Evolutionary conservation across 202 grass and related monocot genomes (phyloP).

Genomic region (Sporobolus alterniflorus): DNA sequence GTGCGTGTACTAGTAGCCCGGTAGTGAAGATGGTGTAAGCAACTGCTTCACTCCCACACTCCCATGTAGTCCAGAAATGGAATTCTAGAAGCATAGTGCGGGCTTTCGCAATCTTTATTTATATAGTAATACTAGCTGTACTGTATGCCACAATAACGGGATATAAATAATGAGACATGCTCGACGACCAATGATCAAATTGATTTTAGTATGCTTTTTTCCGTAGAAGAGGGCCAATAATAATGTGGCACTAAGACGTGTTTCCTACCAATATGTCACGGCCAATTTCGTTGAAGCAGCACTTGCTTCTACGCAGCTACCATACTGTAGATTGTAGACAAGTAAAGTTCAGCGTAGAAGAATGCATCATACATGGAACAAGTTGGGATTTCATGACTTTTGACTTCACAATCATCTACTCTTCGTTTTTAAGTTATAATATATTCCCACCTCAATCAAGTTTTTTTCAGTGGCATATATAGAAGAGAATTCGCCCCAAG

Average conservation of each 20-base stretch:
- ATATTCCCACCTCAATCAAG: too few relatives aligned
- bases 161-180: slow-evolving; percentile 39
- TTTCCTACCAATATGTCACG: slow-evolving; percentile 34
- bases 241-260: slow-evolving; percentile 31
- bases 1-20: slow-evolving; percentile 40
- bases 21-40: slow-evolving; percentile 64
- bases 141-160: too few relatives aligned
- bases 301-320: slow-evolving; percentile 34
- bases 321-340: background rate
- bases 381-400: background rate
- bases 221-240: too few relatives aligned
- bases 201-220: background rate
- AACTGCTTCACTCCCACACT: slow-evolving; percentile 43
- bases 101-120: too few relatives aligned
- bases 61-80: slow-evolving; percentile 29
- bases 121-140: too few relatives aligned
- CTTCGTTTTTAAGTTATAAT: too few relatives aligned
- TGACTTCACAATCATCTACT: background rate
- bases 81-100: slow-evolving; percentile 34
- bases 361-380: background rate
- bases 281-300: slow-evolving; percentile 13
- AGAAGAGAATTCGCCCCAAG: too few relatives aligned
- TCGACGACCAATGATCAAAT: background rate
- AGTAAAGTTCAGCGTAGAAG: background rate
- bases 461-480: too few relatives aligned